These are phyloP conservation scores for Hypoxylon rickii DNA, from an alignment of 495 filamentous ascomycete genomes.

Conservation along the genomic window DNA sequence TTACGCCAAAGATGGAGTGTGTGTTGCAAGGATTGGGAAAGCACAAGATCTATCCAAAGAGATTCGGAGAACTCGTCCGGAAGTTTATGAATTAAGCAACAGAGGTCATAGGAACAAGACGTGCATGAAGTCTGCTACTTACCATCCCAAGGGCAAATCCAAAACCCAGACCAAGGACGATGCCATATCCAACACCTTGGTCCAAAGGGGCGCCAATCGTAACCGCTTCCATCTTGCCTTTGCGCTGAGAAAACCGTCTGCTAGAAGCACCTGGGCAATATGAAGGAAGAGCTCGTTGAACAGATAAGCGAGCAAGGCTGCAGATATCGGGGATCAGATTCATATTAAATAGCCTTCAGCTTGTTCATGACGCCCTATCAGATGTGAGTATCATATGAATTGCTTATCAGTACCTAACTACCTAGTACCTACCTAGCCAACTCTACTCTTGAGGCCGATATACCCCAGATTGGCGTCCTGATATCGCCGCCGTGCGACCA, in stretches of 20 bases:
- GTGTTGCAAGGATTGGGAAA: too few relatives aligned
- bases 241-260: conserved; percentile 5
- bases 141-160: conserved; percentile 83
- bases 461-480: conserved; percentile 23
- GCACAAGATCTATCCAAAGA: not conserved
- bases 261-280: not conserved
- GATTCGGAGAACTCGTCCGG: conserved; percentile 27
- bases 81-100: too few relatives aligned
- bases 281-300: not conserved
- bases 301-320: not conserved
- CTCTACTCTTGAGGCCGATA: conserved; percentile 7
- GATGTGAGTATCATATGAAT: conserved; percentile 16
- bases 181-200: conserved; percentile 80
- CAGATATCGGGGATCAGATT: not conserved
- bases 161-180: conserved; percentile 76
- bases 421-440: conserved; percentile 3
- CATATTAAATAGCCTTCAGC: conserved; percentile 16
- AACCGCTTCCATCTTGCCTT: conserved; percentile 14
- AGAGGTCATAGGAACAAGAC: too few relatives aligned
- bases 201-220: conserved; percentile 59
- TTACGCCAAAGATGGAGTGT: too few relatives aligned
- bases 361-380: not conserved
- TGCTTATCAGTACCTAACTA: conserved; percentile 23
- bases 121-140: conserved; percentile 25
- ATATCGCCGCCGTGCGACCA: conserved; percentile 15